Evolutionary conservation across 192 early-diverging fungal genomes (phyloP).

Genomic region (Linnemannia zychae): DNA sequence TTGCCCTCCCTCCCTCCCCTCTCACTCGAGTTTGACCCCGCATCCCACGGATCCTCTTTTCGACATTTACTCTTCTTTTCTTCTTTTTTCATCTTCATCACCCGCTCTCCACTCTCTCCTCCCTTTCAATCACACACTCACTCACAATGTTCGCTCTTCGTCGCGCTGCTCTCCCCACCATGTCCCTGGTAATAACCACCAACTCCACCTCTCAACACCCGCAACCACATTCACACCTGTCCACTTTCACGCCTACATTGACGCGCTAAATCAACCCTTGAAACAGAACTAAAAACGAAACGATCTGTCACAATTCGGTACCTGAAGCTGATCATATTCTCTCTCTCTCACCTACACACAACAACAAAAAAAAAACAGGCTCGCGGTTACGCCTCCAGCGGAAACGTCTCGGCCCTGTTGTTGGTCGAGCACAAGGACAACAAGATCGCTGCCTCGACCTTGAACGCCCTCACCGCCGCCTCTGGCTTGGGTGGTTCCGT

Average conservation of each 20-base stretch:
- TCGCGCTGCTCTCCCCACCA: constrained; percentile 46
- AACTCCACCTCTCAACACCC: not conserved
- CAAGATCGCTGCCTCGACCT: constrained; percentile 75
- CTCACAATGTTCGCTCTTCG: constrained; percentile 50
- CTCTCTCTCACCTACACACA: not conserved
- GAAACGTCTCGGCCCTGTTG: constrained; percentile 82
- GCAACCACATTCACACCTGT: not conserved
- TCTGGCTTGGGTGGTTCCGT: constrained; percentile 82
- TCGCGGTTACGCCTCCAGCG: constrained; percentile 64
- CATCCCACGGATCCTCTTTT: constrained; percentile 14
- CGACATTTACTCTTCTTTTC: not conserved
- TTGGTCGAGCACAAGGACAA: constrained; percentile 91
- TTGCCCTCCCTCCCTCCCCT: not conserved
- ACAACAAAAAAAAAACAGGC: constrained; percentile 10
- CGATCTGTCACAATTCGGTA: not conserved
- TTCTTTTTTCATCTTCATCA: constrained; percentile 4
- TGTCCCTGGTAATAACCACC: constrained; percentile 43
- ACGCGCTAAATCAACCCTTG: constrained; percentile 3
- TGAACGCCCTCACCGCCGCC: constrained; percentile 93
- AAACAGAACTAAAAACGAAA: not conserved
- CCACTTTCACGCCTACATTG: not conserved
- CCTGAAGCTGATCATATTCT: constrained; percentile 16
- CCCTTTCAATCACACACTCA: constrained; percentile 1
- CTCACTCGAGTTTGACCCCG: not conserved
- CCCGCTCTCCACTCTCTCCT: constrained; percentile 11